Conservation (phyloP, 2,329 filamentous ascomycete species). For the Ceratocystis papillata region DNA sequence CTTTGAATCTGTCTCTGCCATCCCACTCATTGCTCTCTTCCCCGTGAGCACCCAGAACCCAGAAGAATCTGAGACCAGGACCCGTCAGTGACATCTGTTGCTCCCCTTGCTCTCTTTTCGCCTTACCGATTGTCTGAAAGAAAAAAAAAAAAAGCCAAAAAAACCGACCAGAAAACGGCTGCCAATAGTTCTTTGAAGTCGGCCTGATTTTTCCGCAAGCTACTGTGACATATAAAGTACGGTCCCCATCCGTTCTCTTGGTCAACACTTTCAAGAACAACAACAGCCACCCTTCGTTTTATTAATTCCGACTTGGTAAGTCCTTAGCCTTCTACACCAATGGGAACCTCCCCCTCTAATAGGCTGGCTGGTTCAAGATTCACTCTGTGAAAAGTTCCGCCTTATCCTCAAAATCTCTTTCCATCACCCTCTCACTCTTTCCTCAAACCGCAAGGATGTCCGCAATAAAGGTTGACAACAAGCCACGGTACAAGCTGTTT, state of each 20-base stretch:
- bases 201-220: background rate
- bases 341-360: background rate
- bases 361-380: background rate
- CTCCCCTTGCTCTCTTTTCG: background rate
- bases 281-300: background rate
- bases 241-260: background rate
- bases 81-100: slow-evolving; percentile 4
- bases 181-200: background rate
- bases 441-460: slow-evolving; percentile 45
- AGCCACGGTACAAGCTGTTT: slow-evolving; percentile 47
- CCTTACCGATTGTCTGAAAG: slow-evolving; percentile 1
- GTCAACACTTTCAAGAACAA: background rate
- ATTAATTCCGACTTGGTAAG: background rate
- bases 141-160: background rate
- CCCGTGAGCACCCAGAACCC: slow-evolving; percentile 5
- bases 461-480: slow-evolving; percentile 43
- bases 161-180: background rate
- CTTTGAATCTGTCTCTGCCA: slow-evolving; percentile 4
- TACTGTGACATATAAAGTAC: slow-evolving; percentile 5
- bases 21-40: background rate
- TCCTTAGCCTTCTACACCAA: background rate
- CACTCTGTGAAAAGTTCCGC: slow-evolving; percentile 23
- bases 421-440: slow-evolving; percentile 27
- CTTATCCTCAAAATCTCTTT: slow-evolving; percentile 24
- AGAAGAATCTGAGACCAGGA: slow-evolving; percentile 9